These are phyloP conservation scores for Parmelia sp. DNA, from an alignment of 495 filamentous ascomycete species.

Conservation along the genomic window DNA sequence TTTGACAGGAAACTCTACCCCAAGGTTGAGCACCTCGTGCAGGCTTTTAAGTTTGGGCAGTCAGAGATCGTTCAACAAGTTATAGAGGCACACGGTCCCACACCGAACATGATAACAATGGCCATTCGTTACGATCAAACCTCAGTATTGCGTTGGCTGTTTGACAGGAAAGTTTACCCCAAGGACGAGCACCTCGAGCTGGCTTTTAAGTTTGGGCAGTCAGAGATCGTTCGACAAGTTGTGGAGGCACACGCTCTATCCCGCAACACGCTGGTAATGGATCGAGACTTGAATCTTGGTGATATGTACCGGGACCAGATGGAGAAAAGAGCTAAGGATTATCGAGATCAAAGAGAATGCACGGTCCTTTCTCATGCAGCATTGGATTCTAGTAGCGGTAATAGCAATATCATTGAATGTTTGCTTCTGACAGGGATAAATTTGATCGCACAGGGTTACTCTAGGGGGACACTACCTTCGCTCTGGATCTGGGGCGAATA, in stretches of 20 bases:
- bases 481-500: too few relatives aligned
- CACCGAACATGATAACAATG: too few relatives aligned
- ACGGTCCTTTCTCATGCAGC: neutral
- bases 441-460: neutral
- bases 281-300: neutral
- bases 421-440: neutral
- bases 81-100: too few relatives aligned
- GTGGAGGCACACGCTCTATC: neutral
- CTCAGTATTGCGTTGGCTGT: neutral
- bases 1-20: too few relatives aligned
- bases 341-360: neutral
- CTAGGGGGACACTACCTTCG: too few relatives aligned
- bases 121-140: neutral
- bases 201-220: neutral
- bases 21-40: too few relatives aligned
- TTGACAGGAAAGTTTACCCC: neutral
- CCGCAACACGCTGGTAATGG: neutral
- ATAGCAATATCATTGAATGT: neutral
- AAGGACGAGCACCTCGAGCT: neutral
- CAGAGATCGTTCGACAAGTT: neutral
- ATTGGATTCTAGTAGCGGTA: neutral
- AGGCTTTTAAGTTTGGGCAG: too few relatives aligned
- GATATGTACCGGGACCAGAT: neutral
- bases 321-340: neutral
- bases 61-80: too few relatives aligned